Evolutionary conservation across 495 filamentous ascomycete species (phyloP).

Genomic region (Articulospora tetracladia): DNA sequence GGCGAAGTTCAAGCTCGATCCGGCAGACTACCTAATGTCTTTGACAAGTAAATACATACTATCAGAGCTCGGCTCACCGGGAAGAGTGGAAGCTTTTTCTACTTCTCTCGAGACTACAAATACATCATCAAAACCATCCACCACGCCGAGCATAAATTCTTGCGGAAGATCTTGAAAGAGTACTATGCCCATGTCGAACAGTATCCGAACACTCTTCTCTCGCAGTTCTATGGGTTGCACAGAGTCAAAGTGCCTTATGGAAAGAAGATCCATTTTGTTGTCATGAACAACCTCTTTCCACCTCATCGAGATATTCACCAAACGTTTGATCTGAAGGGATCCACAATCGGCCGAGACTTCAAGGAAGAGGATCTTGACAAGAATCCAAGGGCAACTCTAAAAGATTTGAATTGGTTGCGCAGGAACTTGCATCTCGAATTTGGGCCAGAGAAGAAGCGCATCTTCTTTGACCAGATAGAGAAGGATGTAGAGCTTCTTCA

Average conservation of each 20-base stretch:
- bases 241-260: slow-evolving; percentile 98
- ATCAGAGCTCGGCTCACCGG: slow-evolving; percentile 93
- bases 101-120: slow-evolving; percentile 99
- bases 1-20: slow-evolving; percentile 84
- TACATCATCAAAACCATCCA: slow-evolving; percentile 99
- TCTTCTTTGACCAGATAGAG: slow-evolving; percentile 86
- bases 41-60: slow-evolving; percentile 98
- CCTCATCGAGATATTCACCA: slow-evolving; percentile 96
- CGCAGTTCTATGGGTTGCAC: slow-evolving; percentile 97
- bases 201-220: slow-evolving; percentile 94
- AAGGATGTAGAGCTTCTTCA: slow-evolving; percentile 83
- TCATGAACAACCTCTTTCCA: slow-evolving; percentile 99
- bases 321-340: slow-evolving; percentile 97
- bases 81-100: slow-evolving; percentile 99
- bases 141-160: slow-evolving; percentile 91
- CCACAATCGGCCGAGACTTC: slow-evolving; percentile 88
- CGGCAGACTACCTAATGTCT: slow-evolving; percentile 97
- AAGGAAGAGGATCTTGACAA: slow-evolving; percentile 81
- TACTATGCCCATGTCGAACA: slow-evolving; percentile 92
- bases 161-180: slow-evolving; percentile 85
- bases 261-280: slow-evolving; percentile 97
- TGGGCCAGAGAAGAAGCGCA: slow-evolving; percentile 76
- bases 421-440: slow-evolving; percentile 82
- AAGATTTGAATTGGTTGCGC: slow-evolving; percentile 95
- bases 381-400: slow-evolving; percentile 90